Evolutionary conservation across 306 rosid genomes (phyloP).

Genomic region (Pachyrhizus erosus): DNA sequence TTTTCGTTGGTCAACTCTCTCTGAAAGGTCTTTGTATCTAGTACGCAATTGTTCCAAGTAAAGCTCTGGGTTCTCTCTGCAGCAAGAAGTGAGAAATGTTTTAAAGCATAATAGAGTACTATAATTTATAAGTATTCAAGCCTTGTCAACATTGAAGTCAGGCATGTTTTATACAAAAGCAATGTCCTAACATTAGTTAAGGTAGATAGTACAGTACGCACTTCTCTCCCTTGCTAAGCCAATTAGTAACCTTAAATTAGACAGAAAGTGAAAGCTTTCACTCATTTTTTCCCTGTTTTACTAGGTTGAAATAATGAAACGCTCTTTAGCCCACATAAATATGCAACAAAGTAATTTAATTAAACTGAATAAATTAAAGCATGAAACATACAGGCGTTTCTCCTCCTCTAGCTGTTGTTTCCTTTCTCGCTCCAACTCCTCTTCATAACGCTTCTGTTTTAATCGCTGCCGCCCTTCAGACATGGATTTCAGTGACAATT

Average conservation of each 20-base stretch:
- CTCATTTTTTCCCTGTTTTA: not conserved
- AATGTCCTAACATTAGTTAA: slow-evolving; percentile 14
- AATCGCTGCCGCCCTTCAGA: slow-evolving; percentile 91
- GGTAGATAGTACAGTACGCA: not conserved
- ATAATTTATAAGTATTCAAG: slow-evolving; percentile 26
- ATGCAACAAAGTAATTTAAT: not conserved
- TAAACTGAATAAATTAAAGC: slow-evolving; percentile 11
- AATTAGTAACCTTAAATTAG: not conserved
- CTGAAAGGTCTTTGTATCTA: slow-evolving; percentile 78
- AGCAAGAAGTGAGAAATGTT: slow-evolving; percentile 33
- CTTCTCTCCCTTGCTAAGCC: slow-evolving; percentile 3
- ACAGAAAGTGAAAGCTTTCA: not conserved
- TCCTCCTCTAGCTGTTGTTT: slow-evolving; percentile 81
- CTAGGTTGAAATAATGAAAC: slow-evolving; percentile 1
- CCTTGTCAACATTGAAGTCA: slow-evolving; percentile 25
- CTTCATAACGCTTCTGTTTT: slow-evolving; percentile 84
- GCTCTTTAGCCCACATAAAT: slow-evolving; percentile 10
- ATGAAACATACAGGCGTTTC: slow-evolving; percentile 70
- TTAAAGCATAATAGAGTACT: slow-evolving; percentile 23
- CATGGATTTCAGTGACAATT: slow-evolving; percentile 83
- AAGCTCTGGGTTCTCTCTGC: slow-evolving; percentile 88
- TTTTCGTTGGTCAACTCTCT: slow-evolving; percentile 52
- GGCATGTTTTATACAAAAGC: slow-evolving; percentile 25
- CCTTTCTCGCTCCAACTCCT: slow-evolving; percentile 77
- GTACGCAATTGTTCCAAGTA: slow-evolving; percentile 77